Base-by-base conservation (phyloP, 2,329 filamentous ascomycete genomes). In the Hypomyces perniciosus region DNA sequence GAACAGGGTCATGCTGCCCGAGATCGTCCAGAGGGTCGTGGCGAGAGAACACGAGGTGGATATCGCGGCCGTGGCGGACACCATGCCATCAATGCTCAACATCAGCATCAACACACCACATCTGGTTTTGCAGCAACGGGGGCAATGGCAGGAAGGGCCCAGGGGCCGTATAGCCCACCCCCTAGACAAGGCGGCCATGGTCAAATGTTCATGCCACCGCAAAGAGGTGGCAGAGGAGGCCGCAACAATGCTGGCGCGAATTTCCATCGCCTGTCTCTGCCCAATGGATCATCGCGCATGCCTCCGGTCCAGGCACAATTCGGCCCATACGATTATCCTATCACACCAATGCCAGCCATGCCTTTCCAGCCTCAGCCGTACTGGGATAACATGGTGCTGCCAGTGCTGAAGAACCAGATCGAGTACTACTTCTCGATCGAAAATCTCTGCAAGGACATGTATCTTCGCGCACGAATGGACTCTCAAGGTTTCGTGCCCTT, bases 351-450 rank as follows among this genome's bases (percentile, higher is more conserved):
- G 61, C 59, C 64, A 27, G 63, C 64, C 33, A 58, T 69, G 48
- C 59, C 66, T 13, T 67, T 62, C 55, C 65, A 65, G 43, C 62
- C 61, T 43, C 60, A 61, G 40, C 80, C 62, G 5, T 78, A 80
- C 81, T 62, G 77, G 74, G 55, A 79, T 60, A 83, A 85, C 62
- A 58, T 68, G 56, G 46, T 67, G 12, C 43, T 75, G 35, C 59
- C 68, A 4, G 65, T 75, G 43, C 65, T 81, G 44, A 75, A 70
- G 49, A 66, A 65, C 57, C 73, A 79, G 63, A 79, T 90, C 35
- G 90, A 96, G 62, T 99, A 96, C 73, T 99, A 99, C 70, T 96
- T 99, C 71, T 97, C 92, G 0, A 80, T 96, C 29, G 88, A 96
- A 63, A 99, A 99, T 65, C 78, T 97, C 45, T 88, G 89, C 77